These are phyloP conservation scores for Cercis canadensis DNA, from an alignment of 306 rosid species.

Conservation along the genomic window DNA sequence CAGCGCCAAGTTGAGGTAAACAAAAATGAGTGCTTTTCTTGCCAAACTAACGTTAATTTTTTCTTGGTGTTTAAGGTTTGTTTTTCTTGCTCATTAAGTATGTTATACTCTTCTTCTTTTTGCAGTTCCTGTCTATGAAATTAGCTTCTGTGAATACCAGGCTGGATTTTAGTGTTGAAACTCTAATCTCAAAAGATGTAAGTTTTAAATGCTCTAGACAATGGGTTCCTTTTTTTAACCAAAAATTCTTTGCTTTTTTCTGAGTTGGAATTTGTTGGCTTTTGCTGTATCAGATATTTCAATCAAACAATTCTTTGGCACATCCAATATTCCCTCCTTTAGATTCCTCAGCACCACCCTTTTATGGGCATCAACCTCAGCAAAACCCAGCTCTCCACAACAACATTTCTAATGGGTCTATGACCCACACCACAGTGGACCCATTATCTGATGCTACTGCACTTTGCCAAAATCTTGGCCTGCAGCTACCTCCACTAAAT, in stretches of 20 bases:
- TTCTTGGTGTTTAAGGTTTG: slow-evolving; percentile 3
- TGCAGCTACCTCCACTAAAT: slow-evolving; percentile 53
- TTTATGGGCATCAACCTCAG: slow-evolving; percentile 52
- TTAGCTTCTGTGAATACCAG: slow-evolving; percentile 86
- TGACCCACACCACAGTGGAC: slow-evolving; percentile 43
- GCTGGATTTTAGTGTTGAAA: slow-evolving; percentile 74
- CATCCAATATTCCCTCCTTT: slow-evolving; percentile 47
- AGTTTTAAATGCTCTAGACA: slow-evolving; percentile 26
- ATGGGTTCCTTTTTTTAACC: background rate
- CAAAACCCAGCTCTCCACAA: slow-evolving; percentile 45
- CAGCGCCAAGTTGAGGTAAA: slow-evolving; percentile 98
- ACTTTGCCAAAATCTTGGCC: slow-evolving; percentile 44
- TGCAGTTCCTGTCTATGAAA: slow-evolving; percentile 96
- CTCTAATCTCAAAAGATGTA: slow-evolving; percentile 81
- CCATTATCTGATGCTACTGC: slow-evolving; percentile 45
- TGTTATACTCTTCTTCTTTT: slow-evolving; percentile 1
- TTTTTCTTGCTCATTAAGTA: slow-evolving; percentile 42
- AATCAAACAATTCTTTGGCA: slow-evolving; percentile 45
- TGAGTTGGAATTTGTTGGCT: slow-evolving; percentile 5
- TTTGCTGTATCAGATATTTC: slow-evolving; percentile 42
- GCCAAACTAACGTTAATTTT: too few relatives aligned
- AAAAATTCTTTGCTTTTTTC: slow-evolving; percentile 11
- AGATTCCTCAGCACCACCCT: slow-evolving; percentile 63
- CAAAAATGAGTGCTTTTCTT: slow-evolving; percentile 36
- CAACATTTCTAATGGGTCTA: slow-evolving; percentile 44